phyloP scores from a whole-genome alignment of 257 asterid genomes.

The Scutellaria galericulata region DNA sequence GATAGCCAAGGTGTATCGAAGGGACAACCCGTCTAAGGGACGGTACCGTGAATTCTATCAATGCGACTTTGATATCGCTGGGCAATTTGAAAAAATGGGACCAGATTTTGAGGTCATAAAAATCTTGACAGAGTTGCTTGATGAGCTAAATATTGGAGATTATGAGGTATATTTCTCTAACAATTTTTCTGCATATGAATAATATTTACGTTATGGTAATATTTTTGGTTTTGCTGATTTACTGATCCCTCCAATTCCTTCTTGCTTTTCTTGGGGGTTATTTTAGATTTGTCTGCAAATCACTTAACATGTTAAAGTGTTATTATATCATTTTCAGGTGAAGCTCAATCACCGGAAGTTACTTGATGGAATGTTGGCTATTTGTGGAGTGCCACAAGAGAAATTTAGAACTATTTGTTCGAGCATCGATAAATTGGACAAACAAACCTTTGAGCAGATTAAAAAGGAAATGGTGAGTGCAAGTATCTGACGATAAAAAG shows the following conservation, averaged over 20 bases:
- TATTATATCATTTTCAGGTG: slow-evolving; percentile 55
- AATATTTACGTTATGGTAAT: not conserved
- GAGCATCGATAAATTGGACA: slow-evolving; percentile 95
- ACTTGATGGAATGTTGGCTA: slow-evolving; percentile 91
- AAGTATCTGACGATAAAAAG: slow-evolving; percentile 22
- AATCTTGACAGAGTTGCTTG: slow-evolving; percentile 83
- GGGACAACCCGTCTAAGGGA: slow-evolving; percentile 98
- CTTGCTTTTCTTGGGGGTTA: not conserved
- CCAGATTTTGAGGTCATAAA: slow-evolving; percentile 93
- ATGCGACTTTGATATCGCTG: slow-evolving; percentile 95
- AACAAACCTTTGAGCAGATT: slow-evolving; percentile 87
- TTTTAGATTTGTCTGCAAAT: not conserved
- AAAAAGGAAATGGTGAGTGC: slow-evolving; percentile 87
- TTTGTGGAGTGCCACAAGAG: slow-evolving; percentile 90
- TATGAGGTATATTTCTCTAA: slow-evolving; percentile 61
- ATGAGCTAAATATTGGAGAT: slow-evolving; percentile 88
- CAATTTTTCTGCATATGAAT: slow-evolving; percentile 10
- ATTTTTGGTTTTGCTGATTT: slow-evolving; percentile 23
- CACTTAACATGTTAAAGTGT: slow-evolving; percentile 16
- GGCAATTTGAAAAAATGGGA: slow-evolving; percentile 91
- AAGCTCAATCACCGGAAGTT: slow-evolving; percentile 89
- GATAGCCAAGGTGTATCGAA: slow-evolving; percentile 92
- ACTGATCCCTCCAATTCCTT: slow-evolving; percentile 3
- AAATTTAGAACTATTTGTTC: slow-evolving; percentile 91
- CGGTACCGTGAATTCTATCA: slow-evolving; percentile 97